A percentile compares a stretch with the other conserved stretches of the same genome.
Conservation (phyloP, 768 basidiomycete genomes). For the Mycena galericulata region DNA sequence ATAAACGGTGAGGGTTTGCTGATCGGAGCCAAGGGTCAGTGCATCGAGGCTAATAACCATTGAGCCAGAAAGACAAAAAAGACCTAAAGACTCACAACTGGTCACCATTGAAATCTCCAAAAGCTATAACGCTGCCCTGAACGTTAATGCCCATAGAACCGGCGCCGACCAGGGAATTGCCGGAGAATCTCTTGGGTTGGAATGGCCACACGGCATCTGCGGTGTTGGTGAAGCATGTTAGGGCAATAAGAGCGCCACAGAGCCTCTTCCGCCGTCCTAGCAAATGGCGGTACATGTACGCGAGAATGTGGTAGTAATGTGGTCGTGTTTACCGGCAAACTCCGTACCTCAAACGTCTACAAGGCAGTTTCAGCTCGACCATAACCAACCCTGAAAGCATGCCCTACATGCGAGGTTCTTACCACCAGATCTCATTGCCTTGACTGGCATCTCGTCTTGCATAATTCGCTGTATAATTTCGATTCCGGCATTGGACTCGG, state of each 20-base stretch:
- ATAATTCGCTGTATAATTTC: no score
- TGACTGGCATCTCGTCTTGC: no score
- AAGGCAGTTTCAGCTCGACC: no score
- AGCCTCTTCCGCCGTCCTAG: constrained; percentile 30
- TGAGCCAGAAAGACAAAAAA: background rate
- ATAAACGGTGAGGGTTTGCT: constrained; percentile 80
- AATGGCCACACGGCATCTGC: constrained; percentile 79
- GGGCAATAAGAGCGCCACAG: constrained; percentile 17
- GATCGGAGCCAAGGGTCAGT: constrained; percentile 79
- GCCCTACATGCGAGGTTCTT: no score
- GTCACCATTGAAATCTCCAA: constrained; percentile 96
- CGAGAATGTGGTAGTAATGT: background rate
- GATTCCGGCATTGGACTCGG: no score
- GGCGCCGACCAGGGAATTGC: constrained; percentile 83
- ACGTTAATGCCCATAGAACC: constrained; percentile 83
- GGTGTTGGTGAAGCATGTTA: constrained; percentile 15
- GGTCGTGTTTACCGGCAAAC: no score
- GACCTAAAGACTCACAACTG: constrained; percentile 78
- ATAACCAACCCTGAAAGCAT: no score
- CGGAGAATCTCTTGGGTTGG: constrained; percentile 84
- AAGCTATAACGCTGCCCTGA: constrained; percentile 84
- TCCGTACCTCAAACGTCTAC: no score
- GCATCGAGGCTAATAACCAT: constrained; percentile 75
- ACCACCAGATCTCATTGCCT: no score
- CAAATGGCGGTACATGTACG: constrained; percentile 34